Evolutionary conservation across 1,284 basidiomycete species (phyloP).

Genomic region (Puccinia polysora): DNA sequence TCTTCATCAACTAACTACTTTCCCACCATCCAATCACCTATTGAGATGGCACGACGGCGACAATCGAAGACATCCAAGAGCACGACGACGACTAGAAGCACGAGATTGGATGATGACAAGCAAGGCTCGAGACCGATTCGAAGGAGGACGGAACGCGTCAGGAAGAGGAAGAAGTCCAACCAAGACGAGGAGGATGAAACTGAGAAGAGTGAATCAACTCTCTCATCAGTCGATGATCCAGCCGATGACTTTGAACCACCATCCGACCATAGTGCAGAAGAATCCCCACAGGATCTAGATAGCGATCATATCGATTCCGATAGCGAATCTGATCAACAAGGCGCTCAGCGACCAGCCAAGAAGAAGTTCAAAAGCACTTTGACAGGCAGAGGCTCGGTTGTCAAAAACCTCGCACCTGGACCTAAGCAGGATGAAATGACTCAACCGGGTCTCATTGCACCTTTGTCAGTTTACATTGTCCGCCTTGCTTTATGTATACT

Average conservation of each 20-base stretch:
- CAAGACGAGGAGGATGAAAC: not conserved
- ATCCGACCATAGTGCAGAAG: conserved; percentile 6
- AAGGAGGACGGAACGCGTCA: not conserved
- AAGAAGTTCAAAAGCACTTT: conserved; percentile 24
- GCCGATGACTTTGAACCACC: not conserved
- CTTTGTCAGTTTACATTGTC: no score
- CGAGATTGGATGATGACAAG: no score
- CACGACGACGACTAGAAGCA: no score
- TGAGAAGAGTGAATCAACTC: no score
- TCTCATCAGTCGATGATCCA: not conserved
- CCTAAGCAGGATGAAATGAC: conserved; percentile 41
- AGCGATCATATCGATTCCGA: conserved; percentile 34
- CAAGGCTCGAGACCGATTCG: no score
- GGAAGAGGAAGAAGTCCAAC: not conserved
- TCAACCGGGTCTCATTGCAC: conserved; percentile 29
- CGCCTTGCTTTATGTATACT: no score
- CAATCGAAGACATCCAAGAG: no score
- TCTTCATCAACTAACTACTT: no score
- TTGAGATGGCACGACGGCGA: no score
- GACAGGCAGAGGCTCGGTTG: not conserved
- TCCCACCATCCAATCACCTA: no score
- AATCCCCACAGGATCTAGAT: not conserved
- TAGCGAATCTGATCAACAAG: conserved; percentile 5
- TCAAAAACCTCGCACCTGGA: conserved; percentile 22
- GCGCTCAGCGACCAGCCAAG: conserved; percentile 17